Evolutionary conservation across 2,329 filamentous ascomycete genomes (phyloP), one percentile per base, ranked within the genome.

Genomic region (Aotearoamyces nothofagi): DNA sequence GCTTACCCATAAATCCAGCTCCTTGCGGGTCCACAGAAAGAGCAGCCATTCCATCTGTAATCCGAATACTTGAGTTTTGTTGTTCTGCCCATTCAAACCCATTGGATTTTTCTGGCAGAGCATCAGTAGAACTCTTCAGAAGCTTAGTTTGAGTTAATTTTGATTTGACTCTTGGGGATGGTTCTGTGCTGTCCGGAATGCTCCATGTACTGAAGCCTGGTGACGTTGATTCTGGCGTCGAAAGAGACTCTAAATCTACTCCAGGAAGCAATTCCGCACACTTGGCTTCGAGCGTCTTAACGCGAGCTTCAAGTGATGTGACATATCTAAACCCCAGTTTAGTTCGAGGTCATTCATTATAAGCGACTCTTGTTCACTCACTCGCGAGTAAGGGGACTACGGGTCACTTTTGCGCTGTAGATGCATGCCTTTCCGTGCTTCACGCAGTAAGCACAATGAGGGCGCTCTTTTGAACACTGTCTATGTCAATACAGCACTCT

Each of bases 211-310:
- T 13, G 15, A 11, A 5, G 15, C 15, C 15, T 24, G 12, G 8
- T 24, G 11, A 13, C 15, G 15, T 24, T 11, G 22, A 24, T 6
- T 5, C 10, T 11, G 15, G 15, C 4, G 22, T 11, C 10, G 3
- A 11, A n/a, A n/a, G n/a, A n/a, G n/a, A n/a, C 22, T 24, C 22
- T 24, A 24, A 24, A 24, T 24, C 22, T 24, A 24, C 5, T 13
- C 15, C 11, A 12, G 22, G 22, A 3, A 24, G 9, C 9, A 24
- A 24, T 12, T 12, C 9, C 8, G 22, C 12, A 24, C 12, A 24
- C 3, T 11, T 13, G 9, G 7, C 15, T 11, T 24, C 22, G 22
- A 24, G 22, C 8, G 12, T 13, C 4, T 13, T 11, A 11, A 24
- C 15, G 6, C 22, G 22, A 24, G 12, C 22, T 13, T 24, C 22